phyloP scores from a whole-genome alignment of 768 basidiomycete species.

The Erythrobasidium yunnanense region DNA sequence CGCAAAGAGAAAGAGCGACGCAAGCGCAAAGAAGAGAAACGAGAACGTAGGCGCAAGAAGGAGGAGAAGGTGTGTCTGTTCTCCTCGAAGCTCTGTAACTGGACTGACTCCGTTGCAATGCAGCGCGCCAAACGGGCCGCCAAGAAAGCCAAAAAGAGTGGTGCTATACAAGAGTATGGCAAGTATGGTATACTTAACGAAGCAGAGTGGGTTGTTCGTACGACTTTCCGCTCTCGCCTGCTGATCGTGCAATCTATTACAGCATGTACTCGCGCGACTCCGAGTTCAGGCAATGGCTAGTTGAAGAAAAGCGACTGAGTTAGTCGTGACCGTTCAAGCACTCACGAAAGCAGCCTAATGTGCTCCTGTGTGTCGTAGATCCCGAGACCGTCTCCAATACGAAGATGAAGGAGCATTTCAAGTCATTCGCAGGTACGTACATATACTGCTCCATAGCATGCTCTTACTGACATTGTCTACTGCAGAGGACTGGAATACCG shows the following conservation, averaged over 20 bases:
- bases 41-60: too few relatives aligned
- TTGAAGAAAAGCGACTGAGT: not conserved
- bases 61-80: not conserved
- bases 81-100: too few relatives aligned
- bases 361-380: too few relatives aligned
- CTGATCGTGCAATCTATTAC: not conserved
- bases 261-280: not conserved
- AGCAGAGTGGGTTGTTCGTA: not conserved
- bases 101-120: not conserved
- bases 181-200: not conserved
- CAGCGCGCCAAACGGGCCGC: not conserved
- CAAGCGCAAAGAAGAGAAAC: not conserved
- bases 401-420: not conserved
- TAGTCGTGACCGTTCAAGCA: too few relatives aligned
- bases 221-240: not conserved
- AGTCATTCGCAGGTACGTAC: not conserved
- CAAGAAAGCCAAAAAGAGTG: slow-evolving; percentile 1
- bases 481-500: slow-evolving; percentile 11
- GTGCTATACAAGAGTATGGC: not conserved
- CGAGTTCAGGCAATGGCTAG: not conserved
- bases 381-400: not conserved
- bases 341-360: too few relatives aligned
- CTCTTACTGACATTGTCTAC: not conserved
- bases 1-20: not conserved
- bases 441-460: too few relatives aligned